Evolutionary conservation across 805 yeast species (phyloP).

Genomic region (Suhomyces pyralidae): DNA sequence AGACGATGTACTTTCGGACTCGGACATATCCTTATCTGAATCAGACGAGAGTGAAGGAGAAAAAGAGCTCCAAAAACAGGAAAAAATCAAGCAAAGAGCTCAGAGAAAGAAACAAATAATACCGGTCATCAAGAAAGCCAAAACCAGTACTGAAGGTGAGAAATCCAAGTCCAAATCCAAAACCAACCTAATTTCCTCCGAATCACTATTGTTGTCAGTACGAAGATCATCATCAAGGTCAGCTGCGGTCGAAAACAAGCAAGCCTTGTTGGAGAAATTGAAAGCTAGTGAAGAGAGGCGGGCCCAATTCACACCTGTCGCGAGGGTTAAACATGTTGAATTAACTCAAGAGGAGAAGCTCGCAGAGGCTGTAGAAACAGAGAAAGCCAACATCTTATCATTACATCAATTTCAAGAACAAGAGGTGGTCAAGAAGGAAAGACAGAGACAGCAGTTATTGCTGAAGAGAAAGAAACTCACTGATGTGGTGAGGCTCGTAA

Average conservation of each 20-base stretch:
- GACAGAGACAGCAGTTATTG: conserved; percentile 68
- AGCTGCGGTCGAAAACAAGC: conserved; percentile 72
- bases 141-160: conserved; percentile 13
- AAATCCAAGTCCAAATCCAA: conserved; percentile 35
- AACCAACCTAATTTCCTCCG: conserved; percentile 36
- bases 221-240: conserved; percentile 76
- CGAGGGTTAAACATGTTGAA: conserved; percentile 42
- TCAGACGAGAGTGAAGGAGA: conserved; percentile 71
- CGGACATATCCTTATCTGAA: conserved; percentile 49
- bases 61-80: conserved; percentile 51
- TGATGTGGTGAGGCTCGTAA: conserved; percentile 53
- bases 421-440: conserved; percentile 75
- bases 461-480: conserved; percentile 61
- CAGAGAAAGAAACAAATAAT: conserved; percentile 19
- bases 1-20: conserved; percentile 56
- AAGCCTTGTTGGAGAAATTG: conserved; percentile 71
- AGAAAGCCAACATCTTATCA: conserved; percentile 68
- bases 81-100: conserved; percentile 31
- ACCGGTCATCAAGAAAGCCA: conserved; percentile 34
- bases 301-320: conserved; percentile 43
- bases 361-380: conserved; percentile 86
- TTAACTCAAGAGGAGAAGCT: conserved; percentile 70
- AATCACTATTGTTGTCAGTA: conserved; percentile 46
- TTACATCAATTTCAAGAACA: conserved; percentile 77
- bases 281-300: conserved; percentile 64